Evolutionary conservation across 2,329 filamentous ascomycete genomes (phyloP), one percentile per base, ranked within the genome.

Genomic region (Venturia aucupariae): DNA sequence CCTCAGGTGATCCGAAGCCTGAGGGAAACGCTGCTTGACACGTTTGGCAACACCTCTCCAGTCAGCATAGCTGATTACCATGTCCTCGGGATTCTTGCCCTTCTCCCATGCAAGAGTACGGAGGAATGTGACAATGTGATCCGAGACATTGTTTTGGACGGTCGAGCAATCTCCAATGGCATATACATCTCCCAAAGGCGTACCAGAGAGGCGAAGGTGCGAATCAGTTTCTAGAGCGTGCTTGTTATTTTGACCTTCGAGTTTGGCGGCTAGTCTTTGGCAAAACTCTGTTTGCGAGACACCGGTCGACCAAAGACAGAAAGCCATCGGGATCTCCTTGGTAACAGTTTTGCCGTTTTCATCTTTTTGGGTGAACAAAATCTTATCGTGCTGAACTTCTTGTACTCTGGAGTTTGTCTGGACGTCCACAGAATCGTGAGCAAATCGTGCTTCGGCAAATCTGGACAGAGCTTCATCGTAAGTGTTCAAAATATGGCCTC

Each of bases 281-380:
- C 86, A 89, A 68, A 99, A 86, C 32, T 89, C 84, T 4, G 90
- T 90, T 73, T 96, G 94, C 0, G 92, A 62, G 44, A 99, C 93
- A 67, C 94, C 94, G 0, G 94, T 99, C 0, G 94, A 97, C 94
- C 94, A 99, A 17, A 99, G 81, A 71, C 94, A 97, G 79, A 99
- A 96, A 35, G 92, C 94, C 81, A 91, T 92, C 0, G 94, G 93
- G 0, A 99, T 85, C 71, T 99, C 94, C 75, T 99, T 99, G 30
- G 86, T 89, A n/a, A 96, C 70, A 0, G 87, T 76, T 38, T 86
- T 84, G 54, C 91, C 92, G 63, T 91, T 80, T 3, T 89, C 84
- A 60, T 82, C 81, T 72, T 90, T 88, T 74, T 99, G 92, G 0
- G 88, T 89, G 77, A 96, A 99, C 30, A 96, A 77, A 66, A 99